These are phyloP conservation scores for Verticillium zaregamsianum DNA, from an alignment of 2,329 filamentous ascomycete species.

Conservation along the genomic window DNA sequence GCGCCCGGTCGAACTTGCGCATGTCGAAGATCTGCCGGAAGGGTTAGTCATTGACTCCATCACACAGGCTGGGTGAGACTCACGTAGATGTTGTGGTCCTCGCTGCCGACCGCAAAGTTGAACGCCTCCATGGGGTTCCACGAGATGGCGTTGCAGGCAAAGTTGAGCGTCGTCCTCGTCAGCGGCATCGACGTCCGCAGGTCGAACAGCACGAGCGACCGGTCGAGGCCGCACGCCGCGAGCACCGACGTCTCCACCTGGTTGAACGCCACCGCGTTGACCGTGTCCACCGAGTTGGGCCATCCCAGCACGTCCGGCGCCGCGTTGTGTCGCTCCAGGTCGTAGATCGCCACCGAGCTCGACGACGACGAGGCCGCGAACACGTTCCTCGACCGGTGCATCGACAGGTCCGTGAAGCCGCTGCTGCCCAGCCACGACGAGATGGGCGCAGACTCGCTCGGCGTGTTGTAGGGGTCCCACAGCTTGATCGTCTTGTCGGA, in stretches of 20 bases:
- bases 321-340: conserved; percentile 74
- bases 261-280: conserved; percentile 86
- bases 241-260: conserved; percentile 89
- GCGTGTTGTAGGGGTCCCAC: conserved; percentile 80
- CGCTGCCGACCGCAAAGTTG: conserved; percentile 88
- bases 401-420: conserved; percentile 71
- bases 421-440: conserved; percentile 65
- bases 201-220: conserved; percentile 87
- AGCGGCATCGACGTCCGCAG: conserved; percentile 81
- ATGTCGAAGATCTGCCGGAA: conserved; percentile 72
- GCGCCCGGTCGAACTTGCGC: conserved; percentile 79
- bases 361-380: conserved; percentile 79
- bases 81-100: conserved; percentile 78
- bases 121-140: conserved; percentile 98
- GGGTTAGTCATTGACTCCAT: not conserved
- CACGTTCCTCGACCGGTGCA: conserved; percentile 72
- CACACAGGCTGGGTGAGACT: not conserved
- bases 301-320: conserved; percentile 80
- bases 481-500: conserved; percentile 85
- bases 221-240: conserved; percentile 79
- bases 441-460: conserved; percentile 64
- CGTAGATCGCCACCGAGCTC: conserved; percentile 80
- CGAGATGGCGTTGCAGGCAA: conserved; percentile 76
- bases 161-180: conserved; percentile 73
- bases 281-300: conserved; percentile 87